Evolutionary conservation across 2,329 filamentous ascomycete genomes (phyloP).

Genomic region (Dactylonectria estremocensis): DNA sequence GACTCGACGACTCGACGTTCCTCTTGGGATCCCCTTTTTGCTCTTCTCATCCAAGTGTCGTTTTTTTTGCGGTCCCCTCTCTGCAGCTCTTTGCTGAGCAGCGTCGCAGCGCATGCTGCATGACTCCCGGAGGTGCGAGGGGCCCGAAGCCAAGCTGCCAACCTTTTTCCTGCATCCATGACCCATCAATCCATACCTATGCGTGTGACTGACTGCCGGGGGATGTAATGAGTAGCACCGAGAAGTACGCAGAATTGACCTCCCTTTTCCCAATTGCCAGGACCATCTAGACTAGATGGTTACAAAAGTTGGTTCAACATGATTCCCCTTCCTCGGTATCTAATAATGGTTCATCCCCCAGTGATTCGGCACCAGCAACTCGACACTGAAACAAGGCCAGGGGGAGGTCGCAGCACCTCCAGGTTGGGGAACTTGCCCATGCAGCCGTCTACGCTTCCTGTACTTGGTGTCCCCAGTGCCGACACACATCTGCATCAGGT

Average conservation of each 20-base stretch:
- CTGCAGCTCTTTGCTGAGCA: neutral
- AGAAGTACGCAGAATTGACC: neutral
- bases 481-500: slow-evolving; percentile 32
- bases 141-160: neutral
- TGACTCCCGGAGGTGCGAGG: slow-evolving; percentile 3
- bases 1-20: too few relatives aligned
- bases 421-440: slow-evolving; percentile 4
- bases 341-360: slow-evolving; percentile 22
- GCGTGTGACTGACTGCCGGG: neutral
- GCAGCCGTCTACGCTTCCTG: slow-evolving; percentile 5
- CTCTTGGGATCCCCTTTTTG: neutral
- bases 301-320: neutral
- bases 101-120: slow-evolving; percentile 3
- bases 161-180: neutral
- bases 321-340: neutral
- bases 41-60: slow-evolving; percentile 5
- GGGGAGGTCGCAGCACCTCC: slow-evolving; percentile 21
- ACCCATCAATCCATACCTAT: neutral
- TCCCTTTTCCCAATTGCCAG: neutral
- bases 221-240: neutral
- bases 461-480: slow-evolving; percentile 1
- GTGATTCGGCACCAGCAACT: slow-evolving; percentile 39
- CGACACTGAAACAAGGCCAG: slow-evolving; percentile 42
- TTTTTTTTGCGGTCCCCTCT: neutral
- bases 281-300: neutral